These are phyloP conservation scores for Rosellinia necatrix DNA, from an alignment of 2,329 filamentous ascomycete genomes.

Conservation along the genomic window DNA sequence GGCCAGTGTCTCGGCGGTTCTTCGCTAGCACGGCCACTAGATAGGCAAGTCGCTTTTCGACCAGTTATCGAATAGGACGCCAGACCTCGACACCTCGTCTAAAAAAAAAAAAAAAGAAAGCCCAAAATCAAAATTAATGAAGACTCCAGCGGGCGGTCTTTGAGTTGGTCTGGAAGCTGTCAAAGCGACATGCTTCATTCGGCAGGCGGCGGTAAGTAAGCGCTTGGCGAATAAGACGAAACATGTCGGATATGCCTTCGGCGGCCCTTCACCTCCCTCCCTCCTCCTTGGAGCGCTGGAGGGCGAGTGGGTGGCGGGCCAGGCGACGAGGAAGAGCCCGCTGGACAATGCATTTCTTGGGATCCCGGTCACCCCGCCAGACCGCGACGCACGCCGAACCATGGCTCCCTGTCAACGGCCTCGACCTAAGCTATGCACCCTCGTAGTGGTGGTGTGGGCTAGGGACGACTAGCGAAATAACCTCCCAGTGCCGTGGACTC, in stretches of 20 bases:
- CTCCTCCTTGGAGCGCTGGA: background rate
- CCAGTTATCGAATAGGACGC: too few relatives aligned
- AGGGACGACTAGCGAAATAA: background rate
- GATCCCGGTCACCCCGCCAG: conserved; percentile 16
- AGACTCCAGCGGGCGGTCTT: too few relatives aligned
- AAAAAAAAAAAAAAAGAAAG: too few relatives aligned
- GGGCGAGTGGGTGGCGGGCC: too few relatives aligned
- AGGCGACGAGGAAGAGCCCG: background rate
- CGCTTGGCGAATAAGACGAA: background rate
- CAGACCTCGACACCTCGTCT: too few relatives aligned
- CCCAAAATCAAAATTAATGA: too few relatives aligned
- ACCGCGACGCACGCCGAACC: conserved; percentile 13
- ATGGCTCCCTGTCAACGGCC: background rate
- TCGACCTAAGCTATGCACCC: background rate
- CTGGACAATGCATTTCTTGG: conserved; percentile 15
- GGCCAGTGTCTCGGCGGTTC: conserved; percentile 19
- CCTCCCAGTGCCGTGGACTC: too few relatives aligned
- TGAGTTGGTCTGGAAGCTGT: too few relatives aligned
- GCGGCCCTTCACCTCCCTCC: too few relatives aligned
- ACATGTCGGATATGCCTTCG: background rate
- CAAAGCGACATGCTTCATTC: background rate
- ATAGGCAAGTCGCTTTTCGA: background rate
- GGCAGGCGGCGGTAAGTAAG: background rate
- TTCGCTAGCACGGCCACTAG: background rate
- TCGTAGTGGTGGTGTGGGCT: conserved; percentile 17